phyloP scores from a whole-genome alignment of 192 early-diverging fungal genomes.

The Coemansia sp. region DNA sequence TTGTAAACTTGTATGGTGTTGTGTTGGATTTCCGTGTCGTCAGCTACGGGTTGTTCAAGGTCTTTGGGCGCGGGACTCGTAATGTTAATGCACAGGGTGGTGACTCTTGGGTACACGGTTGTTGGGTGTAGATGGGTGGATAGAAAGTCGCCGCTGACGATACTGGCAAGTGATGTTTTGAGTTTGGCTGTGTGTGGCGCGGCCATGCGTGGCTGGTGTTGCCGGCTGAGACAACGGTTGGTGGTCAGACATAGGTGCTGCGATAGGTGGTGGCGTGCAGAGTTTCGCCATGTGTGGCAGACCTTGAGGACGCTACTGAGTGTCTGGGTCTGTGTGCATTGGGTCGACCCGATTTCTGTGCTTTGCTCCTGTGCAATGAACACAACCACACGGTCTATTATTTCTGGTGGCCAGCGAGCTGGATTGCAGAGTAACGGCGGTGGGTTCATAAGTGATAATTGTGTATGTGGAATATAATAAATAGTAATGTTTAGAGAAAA shows the following conservation, averaged over 20 bases:
- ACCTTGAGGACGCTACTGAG: neutral
- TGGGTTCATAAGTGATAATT: neutral
- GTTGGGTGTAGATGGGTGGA: neutral
- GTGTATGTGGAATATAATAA: too few species aligned
- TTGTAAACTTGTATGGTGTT: neutral
- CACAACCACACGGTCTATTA: neutral
- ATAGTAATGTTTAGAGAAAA: too few species aligned
- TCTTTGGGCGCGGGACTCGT: neutral
- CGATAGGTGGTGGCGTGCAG: neutral
- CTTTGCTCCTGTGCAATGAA: neutral
- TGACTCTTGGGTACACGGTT: neutral
- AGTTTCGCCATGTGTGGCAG: neutral
- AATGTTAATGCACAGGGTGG: neutral
- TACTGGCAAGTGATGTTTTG: neutral
- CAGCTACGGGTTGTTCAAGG: neutral
- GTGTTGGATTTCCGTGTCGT: neutral
- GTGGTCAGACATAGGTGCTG: neutral
- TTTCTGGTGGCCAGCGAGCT: constrained; percentile 4
- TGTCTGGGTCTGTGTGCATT: neutral
- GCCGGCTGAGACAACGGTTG: neutral
- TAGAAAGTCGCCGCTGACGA: neutral
- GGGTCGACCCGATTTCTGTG: neutral
- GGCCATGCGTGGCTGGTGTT: neutral
- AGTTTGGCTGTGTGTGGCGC: neutral
- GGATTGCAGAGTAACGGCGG: neutral